A percentile compares a stretch with the other conserved stretches of the same genome.
phyloP scores from a whole-genome alignment of 2,329 filamentous ascomycete genomes.

The Pezizomycotina sp. region DNA sequence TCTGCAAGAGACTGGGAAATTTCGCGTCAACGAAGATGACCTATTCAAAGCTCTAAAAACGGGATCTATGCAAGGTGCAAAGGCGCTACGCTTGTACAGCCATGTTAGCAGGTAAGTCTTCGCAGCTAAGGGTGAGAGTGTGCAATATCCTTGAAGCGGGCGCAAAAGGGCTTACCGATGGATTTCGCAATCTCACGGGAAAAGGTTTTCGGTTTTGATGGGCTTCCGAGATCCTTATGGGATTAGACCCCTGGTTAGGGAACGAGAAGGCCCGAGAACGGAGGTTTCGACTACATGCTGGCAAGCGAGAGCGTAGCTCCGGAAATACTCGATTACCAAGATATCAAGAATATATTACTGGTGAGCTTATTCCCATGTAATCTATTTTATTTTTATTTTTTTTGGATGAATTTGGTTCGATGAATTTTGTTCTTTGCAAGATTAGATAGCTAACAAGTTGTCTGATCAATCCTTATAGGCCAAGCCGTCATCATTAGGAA shows the following conservation, averaged over 20 bases:
- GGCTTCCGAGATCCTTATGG: constrained; percentile 66
- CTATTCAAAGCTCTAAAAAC: constrained; percentile 54
- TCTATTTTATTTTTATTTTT: no score
- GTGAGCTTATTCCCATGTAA: no score
- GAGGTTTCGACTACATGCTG: constrained; percentile 70
- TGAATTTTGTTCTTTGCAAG: no score
- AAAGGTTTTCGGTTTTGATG: constrained; percentile 57
- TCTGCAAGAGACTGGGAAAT: constrained; percentile 63
- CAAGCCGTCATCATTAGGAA: constrained; percentile 67
- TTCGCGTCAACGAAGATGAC: constrained; percentile 61
- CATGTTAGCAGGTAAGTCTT: constrained; percentile 50
- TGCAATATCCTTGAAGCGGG: neutral
- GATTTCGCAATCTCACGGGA: neutral
- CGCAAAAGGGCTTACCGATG: neutral
- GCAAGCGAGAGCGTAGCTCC: constrained; percentile 78
- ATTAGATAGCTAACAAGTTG: neutral
- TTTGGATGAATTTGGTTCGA: no score
- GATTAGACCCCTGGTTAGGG: constrained; percentile 66
- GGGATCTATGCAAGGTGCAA: constrained; percentile 57
- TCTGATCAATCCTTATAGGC: constrained; percentile 31
- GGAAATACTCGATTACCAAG: constrained; percentile 59
- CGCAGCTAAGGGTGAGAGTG: neutral
- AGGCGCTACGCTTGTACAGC: constrained; percentile 67
- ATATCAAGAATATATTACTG: constrained; percentile 62
- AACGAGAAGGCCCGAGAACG: constrained; percentile 48